These are phyloP conservation scores for Claviceps sp. DNA, from an alignment of 2,329 filamentous ascomycete species.

Conservation along the genomic window DNA sequence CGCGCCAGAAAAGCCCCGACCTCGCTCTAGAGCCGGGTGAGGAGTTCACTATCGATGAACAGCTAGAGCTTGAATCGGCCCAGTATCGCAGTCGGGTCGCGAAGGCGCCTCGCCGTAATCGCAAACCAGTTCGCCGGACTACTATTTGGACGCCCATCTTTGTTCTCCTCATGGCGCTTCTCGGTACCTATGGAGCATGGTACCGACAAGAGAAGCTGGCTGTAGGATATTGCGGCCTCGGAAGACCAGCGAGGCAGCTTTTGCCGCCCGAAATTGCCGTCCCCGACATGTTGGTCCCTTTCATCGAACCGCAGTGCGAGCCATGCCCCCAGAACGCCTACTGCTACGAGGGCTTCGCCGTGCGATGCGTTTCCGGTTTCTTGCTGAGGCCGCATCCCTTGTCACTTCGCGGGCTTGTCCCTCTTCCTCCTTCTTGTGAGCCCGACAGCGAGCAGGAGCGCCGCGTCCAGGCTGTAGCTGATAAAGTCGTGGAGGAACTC, in stretches of 20 bases:
- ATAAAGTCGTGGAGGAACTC: constrained; percentile 76
- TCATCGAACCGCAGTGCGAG: constrained; percentile 73
- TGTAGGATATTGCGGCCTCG: constrained; percentile 87
- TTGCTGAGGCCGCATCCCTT: constrained; percentile 75
- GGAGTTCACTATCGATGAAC: constrained; percentile 88
- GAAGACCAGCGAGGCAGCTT: constrained; percentile 42
- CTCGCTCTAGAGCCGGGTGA: constrained; percentile 54
- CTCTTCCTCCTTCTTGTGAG: constrained; percentile 82
- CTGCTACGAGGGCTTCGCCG: constrained; percentile 66
- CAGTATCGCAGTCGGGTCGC: constrained; percentile 38
- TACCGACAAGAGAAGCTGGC: constrained; percentile 94
- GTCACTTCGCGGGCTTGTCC: constrained; percentile 65
- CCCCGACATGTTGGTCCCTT: constrained; percentile 56
- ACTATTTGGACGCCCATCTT: constrained; percentile 52
- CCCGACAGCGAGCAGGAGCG: constrained; percentile 87
- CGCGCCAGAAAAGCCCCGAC: constrained; percentile 21
- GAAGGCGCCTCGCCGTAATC: constrained; percentile 28
- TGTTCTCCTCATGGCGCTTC: constrained; percentile 55
- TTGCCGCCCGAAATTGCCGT: constrained; percentile 39
- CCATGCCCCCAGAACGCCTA: constrained; percentile 81
- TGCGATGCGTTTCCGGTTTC: constrained; percentile 76
- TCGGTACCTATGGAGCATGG: constrained; percentile 64
- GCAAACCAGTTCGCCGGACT: constrained; percentile 24
- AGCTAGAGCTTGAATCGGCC: constrained; percentile 64
- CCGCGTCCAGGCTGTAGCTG: constrained; percentile 73